phyloP scores from a whole-genome alignment of 805 yeast species.

The Debaryomyces maramus region DNA sequence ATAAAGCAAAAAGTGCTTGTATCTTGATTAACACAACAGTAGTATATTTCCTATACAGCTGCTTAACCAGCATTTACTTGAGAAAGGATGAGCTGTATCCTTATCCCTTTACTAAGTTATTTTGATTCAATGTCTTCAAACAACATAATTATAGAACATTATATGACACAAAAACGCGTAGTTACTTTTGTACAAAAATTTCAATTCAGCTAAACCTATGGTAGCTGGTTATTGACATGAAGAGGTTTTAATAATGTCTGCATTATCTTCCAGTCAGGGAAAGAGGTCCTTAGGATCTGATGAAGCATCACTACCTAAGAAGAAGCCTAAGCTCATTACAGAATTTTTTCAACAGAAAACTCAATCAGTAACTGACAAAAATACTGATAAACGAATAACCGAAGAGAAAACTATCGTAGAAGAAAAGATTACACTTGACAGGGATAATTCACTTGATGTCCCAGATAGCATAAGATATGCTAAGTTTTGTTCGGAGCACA shows the following conservation, averaged over 20 bases:
- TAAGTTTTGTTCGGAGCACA: constrained; percentile 14
- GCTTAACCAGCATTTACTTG: constrained; percentile 44
- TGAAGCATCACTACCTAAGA: background rate
- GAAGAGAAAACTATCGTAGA: background rate
- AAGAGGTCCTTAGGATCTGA: background rate
- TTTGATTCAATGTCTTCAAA: too few species aligned
- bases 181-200: too few species aligned
- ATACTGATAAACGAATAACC: background rate
- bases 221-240: too few species aligned
- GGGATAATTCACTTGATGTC: background rate
- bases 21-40: constrained; percentile 23
- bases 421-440: background rate
- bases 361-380: constrained; percentile 2
- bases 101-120: constrained; percentile 32
- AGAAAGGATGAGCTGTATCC: constrained; percentile 53
- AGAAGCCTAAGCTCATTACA: constrained; percentile 16
- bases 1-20: constrained; percentile 15
- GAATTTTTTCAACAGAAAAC: constrained; percentile 16
- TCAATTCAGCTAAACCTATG: too few species aligned
- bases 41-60: constrained; percentile 41
- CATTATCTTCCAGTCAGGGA: background rate
- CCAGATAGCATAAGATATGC: constrained; percentile 10
- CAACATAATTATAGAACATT: too few species aligned
- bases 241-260: background rate
- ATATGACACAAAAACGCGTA: background rate